These are phyloP conservation scores for Xylaria sp. DNA, from an alignment of 2,329 filamentous ascomycete species.

Conservation along the genomic window DNA sequence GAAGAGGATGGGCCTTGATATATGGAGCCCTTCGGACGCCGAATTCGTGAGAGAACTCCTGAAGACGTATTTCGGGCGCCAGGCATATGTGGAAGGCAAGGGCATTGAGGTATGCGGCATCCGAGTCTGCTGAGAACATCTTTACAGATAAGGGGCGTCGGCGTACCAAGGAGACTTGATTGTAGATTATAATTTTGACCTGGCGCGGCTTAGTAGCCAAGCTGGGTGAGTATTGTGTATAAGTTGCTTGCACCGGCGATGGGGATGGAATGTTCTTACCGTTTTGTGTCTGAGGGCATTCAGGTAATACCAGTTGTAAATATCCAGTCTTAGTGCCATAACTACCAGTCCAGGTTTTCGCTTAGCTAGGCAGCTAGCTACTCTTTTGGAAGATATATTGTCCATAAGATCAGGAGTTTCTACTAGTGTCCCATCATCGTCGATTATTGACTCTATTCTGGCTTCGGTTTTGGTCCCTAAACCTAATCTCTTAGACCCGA, in stretches of 20 bases:
- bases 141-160: background rate
- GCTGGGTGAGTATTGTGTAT: background rate
- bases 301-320: constrained; percentile 12
- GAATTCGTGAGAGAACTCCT: constrained; percentile 72
- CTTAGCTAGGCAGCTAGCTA: constrained; percentile 7
- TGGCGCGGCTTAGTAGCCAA: background rate
- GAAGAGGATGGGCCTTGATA: constrained; percentile 77
- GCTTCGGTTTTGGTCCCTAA: too few relatives aligned
- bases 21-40: constrained; percentile 78
- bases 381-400: constrained; percentile 3
- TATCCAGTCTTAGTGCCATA: background rate
- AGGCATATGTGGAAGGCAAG: constrained; percentile 72
- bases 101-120: constrained; percentile 80
- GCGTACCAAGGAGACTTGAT: background rate
- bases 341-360: background rate
- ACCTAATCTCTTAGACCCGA: too few relatives aligned
- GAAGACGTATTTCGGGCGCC: constrained; percentile 72
- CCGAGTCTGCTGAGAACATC: constrained; percentile 68
- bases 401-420: too few relatives aligned
- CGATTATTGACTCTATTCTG: too few relatives aligned
- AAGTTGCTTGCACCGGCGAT: background rate
- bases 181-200: constrained; percentile 13
- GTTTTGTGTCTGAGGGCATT: background rate
- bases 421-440: too few relatives aligned
- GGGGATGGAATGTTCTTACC: background rate